Base-by-base conservation (phyloP, 768 basidiomycete species). In the Kwoniella europaea region DNA sequence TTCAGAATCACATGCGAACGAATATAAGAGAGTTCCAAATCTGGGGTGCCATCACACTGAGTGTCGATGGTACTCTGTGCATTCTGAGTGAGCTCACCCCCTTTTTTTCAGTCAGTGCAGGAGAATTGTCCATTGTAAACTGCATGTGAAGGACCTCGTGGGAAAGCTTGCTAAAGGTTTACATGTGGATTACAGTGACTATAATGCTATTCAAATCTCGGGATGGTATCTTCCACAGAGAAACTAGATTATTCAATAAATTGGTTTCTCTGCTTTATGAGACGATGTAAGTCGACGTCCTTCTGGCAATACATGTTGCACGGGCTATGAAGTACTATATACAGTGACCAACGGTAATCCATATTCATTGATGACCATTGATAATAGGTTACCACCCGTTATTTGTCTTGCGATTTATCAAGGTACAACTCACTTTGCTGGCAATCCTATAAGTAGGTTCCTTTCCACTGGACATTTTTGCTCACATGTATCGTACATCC, bases 211-310 rank as follows among this genome's bases (percentile, higher is more conserved):
- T 65, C 55, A 65, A 57, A 43, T 65, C 64, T 54, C 56, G 55
- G 16, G 54, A 57, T 24, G 55, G 64, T 5, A 44, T 65, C 16
- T 57, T 65, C n/a, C 43, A 44, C 24, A 7, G 42, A 43, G 64
- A 65, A n/a, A 43, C 52, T 20, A 65, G 53, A 27, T 7, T 54
- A 4, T 57, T 65, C 64, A 65, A 56, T 43, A 65, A 65, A 24
- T n/a, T 65, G 10, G 20, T 44, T 24, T 56, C 64, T 5, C 16
- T 57, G 18, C 12, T 65, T 12, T 65, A 65, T 43, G 53, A 65
- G 10, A 65, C 64, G 4, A 65, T 65, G 64, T 65, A 15, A 57
- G 64, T n/a, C n/a, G n/a, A n/a, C n/a, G n/a, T n/a, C n/a, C n/a
- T n/a, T n/a, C n/a, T n/a, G n/a, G n/a, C n/a, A n/a, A n/a, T n/a